Conservation (phyloP, 1,284 basidiomycete genomes). For the Trametes polyzona region DNA sequence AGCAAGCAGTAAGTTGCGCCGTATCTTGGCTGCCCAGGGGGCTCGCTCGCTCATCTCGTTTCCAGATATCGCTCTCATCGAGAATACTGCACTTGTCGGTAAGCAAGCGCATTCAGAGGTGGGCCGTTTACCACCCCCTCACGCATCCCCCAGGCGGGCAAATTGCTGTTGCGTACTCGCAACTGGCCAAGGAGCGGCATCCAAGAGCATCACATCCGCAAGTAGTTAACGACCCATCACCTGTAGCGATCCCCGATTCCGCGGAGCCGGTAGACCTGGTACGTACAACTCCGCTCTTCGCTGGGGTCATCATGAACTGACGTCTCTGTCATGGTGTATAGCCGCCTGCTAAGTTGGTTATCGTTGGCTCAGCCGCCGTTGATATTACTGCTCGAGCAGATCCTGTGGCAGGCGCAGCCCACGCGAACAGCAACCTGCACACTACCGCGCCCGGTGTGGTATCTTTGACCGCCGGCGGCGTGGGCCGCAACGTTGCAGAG, state of each 20-base stretch:
- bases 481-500: slow-evolving; percentile 93
- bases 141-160: slow-evolving; percentile 56
- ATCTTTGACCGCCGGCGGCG: slow-evolving; percentile 82
- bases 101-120: slow-evolving; percentile 32
- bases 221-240: background rate
- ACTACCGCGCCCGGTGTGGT: slow-evolving; percentile 87
- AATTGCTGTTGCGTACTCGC: slow-evolving; percentile 82
- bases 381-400: slow-evolving; percentile 76
- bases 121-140: background rate
- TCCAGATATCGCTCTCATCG: slow-evolving; percentile 86
- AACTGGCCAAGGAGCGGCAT: slow-evolving; percentile 42
- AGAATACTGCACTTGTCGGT: slow-evolving; percentile 92
- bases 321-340: too few species aligned
- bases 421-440: slow-evolving; percentile 35
- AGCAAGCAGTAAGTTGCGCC: slow-evolving; percentile 58
- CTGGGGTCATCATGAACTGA: too few species aligned
- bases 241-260: background rate
- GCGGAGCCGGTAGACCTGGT: background rate
- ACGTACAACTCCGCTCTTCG: too few species aligned
- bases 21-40: background rate
- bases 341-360: slow-evolving; percentile 50
- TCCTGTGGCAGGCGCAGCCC: slow-evolving; percentile 32
- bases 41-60: background rate
- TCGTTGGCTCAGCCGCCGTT: slow-evolving; percentile 86
- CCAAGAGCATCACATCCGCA: slow-evolving; percentile 14